Evolutionary conservation across 768 basidiomycete genomes (phyloP).

Genomic region (Coprinellus micaceus): DNA sequence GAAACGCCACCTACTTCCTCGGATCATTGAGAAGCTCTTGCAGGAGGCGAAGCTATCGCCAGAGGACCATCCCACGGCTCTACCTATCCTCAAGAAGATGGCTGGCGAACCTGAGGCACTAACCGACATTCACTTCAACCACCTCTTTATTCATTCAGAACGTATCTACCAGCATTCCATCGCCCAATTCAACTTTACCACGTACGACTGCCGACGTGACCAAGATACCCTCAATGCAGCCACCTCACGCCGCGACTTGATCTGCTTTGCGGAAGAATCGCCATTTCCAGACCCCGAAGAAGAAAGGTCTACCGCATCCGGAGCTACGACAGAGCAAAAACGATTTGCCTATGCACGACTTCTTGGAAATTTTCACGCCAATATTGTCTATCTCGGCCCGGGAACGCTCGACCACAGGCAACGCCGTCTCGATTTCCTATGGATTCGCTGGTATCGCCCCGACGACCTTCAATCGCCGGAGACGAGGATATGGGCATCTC

Average conservation of each 20-base stretch:
- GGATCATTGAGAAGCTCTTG: background rate
- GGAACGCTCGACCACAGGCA: background rate
- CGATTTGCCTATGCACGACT: background rate
- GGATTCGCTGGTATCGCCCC: background rate
- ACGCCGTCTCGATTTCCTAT: background rate
- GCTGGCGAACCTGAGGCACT: too few relatives aligned
- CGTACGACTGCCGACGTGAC: constrained; percentile 14
- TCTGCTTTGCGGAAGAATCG: too few relatives aligned
- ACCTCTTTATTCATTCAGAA: background rate
- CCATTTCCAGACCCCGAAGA: too few relatives aligned
- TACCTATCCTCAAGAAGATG: background rate
- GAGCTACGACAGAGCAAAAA: background rate
- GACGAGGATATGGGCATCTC: too few relatives aligned
- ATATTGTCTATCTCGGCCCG: background rate
- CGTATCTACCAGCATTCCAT: constrained; percentile 12
- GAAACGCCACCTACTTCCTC: background rate
- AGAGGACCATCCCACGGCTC: background rate
- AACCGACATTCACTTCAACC: too few relatives aligned
- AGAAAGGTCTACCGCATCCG: background rate
- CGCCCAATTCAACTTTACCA: constrained; percentile 14
- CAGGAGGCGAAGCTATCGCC: background rate
- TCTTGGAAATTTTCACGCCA: background rate
- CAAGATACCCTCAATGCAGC: constrained; percentile 16
- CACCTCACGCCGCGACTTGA: background rate
- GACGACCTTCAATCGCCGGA: background rate